Conservation (phyloP, 495 filamentous ascomycete species). For the Aspergillus coremiiformis region DNA sequence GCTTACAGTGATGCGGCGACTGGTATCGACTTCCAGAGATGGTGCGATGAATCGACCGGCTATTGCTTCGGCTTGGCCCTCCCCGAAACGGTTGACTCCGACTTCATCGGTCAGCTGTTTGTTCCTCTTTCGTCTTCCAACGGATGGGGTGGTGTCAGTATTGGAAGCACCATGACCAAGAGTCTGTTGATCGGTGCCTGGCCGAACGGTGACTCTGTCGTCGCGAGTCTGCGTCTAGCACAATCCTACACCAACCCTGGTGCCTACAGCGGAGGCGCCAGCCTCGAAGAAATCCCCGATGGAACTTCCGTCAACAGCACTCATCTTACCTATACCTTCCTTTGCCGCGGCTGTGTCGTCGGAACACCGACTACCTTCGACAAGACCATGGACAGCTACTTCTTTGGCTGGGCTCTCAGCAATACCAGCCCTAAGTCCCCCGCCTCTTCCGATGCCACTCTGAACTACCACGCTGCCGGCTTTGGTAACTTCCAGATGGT, state of each 20-base stretch:
- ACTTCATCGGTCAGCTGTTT: constrained; percentile 35
- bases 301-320: constrained; percentile 31
- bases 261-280: constrained; percentile 15
- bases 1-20: constrained; percentile 30
- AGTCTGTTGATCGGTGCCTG: constrained; percentile 33
- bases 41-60: constrained; percentile 19
- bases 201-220: constrained; percentile 26
- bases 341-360: constrained; percentile 27
- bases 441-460: constrained; percentile 2
- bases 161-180: constrained; percentile 27
- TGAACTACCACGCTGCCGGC: constrained; percentile 27
- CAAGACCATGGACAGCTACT: constrained; percentile 7
- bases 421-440: constrained; percentile 15
- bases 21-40: constrained; percentile 31
- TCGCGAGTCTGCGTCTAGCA: constrained; percentile 27
- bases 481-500: constrained; percentile 28
- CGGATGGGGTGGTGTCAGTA: constrained; percentile 27
- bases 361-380: constrained; percentile 17
- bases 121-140: constrained; percentile 13
- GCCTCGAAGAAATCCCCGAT: constrained; percentile 22
- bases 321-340: constrained; percentile 32
- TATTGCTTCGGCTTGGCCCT: constrained; percentile 31
- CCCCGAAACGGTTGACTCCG: constrained; percentile 22
- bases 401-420: constrained; percentile 26
- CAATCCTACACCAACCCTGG: constrained; percentile 18